Base-by-base conservation (phyloP, 2,329 filamentous ascomycete genomes). In the Fusarium metavorans region DNA sequence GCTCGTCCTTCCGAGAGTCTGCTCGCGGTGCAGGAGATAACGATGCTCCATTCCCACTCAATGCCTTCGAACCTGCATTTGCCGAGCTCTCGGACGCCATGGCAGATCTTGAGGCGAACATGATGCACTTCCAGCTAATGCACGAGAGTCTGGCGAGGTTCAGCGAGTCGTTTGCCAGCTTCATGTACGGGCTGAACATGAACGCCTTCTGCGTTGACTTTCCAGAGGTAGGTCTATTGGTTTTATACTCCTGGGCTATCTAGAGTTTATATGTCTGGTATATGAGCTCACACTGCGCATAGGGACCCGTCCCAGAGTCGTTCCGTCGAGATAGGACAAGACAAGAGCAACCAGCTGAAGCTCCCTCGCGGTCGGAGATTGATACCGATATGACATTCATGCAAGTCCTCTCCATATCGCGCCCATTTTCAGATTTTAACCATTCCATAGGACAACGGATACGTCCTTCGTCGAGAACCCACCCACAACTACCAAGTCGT, bases 161-260 rank as follows among this genome's bases (percentile, higher is more conserved):
- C 84, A 96, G 93, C 83, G 97, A 99, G 87, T 97, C 94, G 80
- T 99, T 99, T 83, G 95, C 95, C 1, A 95, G 93, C 77, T 98
- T 99, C 79, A 85, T 99, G 54, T 99, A 98, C 79, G 97, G 97
- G 2, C 83, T 99, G 81, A 98, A 98, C 81, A 98, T 99, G 95
- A 98, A 98, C 83, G 97, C 97, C 1, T 99, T 98, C 82, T 98
- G 96, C 82, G 95, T 98, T 35, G 97, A 99, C 82, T 99, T 98
- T 75, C 94, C 95, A 0, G 97, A 99, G 90, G 95, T 95, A 84
- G 61, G 81, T 66, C 25, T 57, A 62, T 64, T 60, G 32, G 34
- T 57, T 14, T 35, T 48, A 50, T 23, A 4, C 23, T 4, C 14
- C 6, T 63, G 4, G n/a, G 25, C 34, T 14, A 60, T 45, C 25